Percentiles rank a stretch among this genome's conserved stretches.
These are phyloP conservation scores for Oropetium thomaeum DNA, from an alignment of 176 grass and related monocot genomes.

Conservation along the genomic window DNA sequence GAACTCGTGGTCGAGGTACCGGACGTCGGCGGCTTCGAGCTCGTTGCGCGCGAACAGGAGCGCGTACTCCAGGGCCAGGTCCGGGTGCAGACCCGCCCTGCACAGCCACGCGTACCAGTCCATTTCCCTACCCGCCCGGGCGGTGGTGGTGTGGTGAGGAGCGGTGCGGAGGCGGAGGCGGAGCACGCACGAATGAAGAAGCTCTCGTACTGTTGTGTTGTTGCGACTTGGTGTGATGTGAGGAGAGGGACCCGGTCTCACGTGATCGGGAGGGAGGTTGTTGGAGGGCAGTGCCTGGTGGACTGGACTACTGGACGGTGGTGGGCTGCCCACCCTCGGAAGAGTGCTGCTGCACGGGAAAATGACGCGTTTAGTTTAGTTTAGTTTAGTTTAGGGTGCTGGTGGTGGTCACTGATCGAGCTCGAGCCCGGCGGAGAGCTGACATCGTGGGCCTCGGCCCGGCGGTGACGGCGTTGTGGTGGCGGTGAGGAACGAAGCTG, in stretches of 20 bases:
- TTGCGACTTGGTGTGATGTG: background rate
- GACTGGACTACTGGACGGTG: background rate
- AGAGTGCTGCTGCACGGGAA: background rate
- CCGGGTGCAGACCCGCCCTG: constrained; percentile 46
- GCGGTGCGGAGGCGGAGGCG: background rate
- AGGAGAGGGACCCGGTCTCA: background rate
- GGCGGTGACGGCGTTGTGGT: no score
- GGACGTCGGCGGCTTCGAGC: constrained; percentile 58
- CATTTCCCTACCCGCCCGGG: constrained; percentile 13
- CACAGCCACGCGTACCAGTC: constrained; percentile 95
- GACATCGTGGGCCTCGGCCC: no score
- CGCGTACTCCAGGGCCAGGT: constrained; percentile 60
- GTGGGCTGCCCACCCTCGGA: constrained; percentile 22
- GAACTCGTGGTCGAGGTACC: constrained; percentile 77
- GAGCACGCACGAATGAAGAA: background rate
- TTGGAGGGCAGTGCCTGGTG: constrained; percentile 7
- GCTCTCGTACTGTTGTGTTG: background rate
- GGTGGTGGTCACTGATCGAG: no score
- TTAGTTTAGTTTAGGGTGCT: no score
- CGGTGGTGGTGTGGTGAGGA: background rate
- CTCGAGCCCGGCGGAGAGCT: no score
- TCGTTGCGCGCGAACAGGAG: constrained; percentile 67
- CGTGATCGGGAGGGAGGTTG: constrained; percentile 2
- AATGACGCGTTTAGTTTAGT: background rate
- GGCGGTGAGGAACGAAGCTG: no score